Percentiles rank a stretch among this genome's conserved stretches.
phyloP scores from a whole-genome alignment of 352 stramenopile genomes.

The Aphanomyces cochlioides region DNA sequence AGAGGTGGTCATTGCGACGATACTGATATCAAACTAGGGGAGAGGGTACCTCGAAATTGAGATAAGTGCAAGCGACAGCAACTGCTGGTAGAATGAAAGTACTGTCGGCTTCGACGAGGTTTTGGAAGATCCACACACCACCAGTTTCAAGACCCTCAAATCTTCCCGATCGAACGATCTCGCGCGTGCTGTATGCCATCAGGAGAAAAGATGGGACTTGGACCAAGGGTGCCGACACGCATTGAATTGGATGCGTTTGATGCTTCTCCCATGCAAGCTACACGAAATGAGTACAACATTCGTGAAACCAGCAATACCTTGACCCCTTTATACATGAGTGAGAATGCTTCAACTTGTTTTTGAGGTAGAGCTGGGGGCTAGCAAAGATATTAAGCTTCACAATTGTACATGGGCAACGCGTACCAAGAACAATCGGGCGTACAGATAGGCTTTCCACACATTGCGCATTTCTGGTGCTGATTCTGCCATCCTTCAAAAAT shows the following conservation, averaged over 20 bases:
- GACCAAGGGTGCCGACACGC: slow-evolving; percentile 54
- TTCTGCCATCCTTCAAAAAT: slow-evolving; percentile 41
- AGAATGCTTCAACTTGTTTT: slow-evolving; percentile 48
- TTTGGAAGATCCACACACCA: slow-evolving; percentile 60
- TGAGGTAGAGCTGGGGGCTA: slow-evolving; percentile 44
- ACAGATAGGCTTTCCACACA: slow-evolving; percentile 69
- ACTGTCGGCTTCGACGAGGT: slow-evolving; percentile 57
- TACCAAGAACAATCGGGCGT: slow-evolving; percentile 65
- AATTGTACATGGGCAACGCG: slow-evolving; percentile 21
- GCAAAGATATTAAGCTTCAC: slow-evolving; percentile 1
- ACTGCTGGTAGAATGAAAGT: slow-evolving; percentile 58
- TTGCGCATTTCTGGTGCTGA: slow-evolving; percentile 56
- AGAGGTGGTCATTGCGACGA: background rate
- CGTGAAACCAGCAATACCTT: slow-evolving; percentile 32
- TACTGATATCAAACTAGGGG: background rate
- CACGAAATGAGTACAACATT: background rate
- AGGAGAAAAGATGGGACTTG: slow-evolving; percentile 71
- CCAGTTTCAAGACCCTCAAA: slow-evolving; percentile 57
- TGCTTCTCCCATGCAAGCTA: slow-evolving; percentile 67
- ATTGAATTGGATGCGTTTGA: slow-evolving; percentile 64
- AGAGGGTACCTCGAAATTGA: slow-evolving; percentile 39
- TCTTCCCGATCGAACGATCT: slow-evolving; percentile 71
- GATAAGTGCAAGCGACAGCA: slow-evolving; percentile 54
- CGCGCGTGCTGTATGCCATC: slow-evolving; percentile 67
- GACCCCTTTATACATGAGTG: slow-evolving; percentile 47